Percentiles rank a stretch among this genome's conserved stretches.
These are phyloP conservation scores for Neofusicoccum kwambonambiense DNA, from an alignment of 2,329 filamentous ascomycete genomes.

Conservation along the genomic window DNA sequence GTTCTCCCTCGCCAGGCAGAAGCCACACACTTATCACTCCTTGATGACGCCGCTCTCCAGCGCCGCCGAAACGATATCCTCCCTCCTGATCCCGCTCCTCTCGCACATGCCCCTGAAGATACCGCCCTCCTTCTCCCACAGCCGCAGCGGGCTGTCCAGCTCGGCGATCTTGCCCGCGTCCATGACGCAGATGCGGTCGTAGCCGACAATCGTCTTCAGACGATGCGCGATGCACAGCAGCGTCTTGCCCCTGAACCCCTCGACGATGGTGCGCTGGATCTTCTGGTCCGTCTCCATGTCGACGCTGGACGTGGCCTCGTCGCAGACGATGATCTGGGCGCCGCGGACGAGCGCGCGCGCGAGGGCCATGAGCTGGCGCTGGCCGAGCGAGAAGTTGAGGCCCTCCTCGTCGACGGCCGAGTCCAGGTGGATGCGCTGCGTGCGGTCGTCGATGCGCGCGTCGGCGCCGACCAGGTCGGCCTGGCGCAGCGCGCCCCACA, in stretches of 20 bases:
- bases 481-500: constrained; percentile 76
- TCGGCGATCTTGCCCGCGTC: constrained; percentile 85
- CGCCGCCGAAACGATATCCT: constrained; percentile 33
- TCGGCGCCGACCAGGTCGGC: constrained; percentile 66
- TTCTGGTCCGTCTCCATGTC: constrained; percentile 97
- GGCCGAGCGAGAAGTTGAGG: constrained; percentile 91
- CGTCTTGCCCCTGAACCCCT: constrained; percentile 82
- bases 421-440: constrained; percentile 76
- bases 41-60: constrained; percentile 1
- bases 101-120: constrained; percentile 93
- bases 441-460: constrained; percentile 44
- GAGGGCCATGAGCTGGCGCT: constrained; percentile 92
- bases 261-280: constrained; percentile 85
- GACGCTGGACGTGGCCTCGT: constrained; percentile 90
- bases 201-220: constrained; percentile 86
- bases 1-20: too few species aligned
- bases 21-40: neutral
- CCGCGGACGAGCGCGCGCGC: constrained; percentile 85
- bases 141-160: constrained; percentile 69
- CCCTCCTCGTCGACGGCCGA: constrained; percentile 88
- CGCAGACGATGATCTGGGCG: constrained; percentile 90
- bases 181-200: constrained; percentile 97
- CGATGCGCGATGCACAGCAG: constrained; percentile 90
- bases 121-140: constrained; percentile 68
- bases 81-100: constrained; percentile 68